Evolutionary conservation across 805 yeast species (phyloP).

Genomic region (Saccharomyces kudriavzevii): DNA sequence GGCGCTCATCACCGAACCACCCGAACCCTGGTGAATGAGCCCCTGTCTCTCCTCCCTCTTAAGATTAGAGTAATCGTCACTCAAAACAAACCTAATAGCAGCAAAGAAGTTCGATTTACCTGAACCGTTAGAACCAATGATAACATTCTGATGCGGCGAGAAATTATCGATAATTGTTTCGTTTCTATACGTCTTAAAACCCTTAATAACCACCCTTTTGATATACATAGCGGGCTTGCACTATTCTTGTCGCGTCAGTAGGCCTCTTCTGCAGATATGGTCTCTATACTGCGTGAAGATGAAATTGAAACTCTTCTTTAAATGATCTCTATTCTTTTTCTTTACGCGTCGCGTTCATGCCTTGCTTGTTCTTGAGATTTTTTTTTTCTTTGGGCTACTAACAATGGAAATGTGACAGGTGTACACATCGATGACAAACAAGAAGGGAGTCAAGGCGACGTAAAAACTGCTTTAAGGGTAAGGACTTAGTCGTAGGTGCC

Average conservation of each 20-base stretch:
- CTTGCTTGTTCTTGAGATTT: neutral
- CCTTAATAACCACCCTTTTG: conserved; percentile 65
- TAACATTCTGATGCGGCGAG: conserved; percentile 77
- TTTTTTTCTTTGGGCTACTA: neutral
- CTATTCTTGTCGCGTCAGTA: neutral
- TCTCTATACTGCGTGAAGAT: neutral
- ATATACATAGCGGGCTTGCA: conserved; percentile 30
- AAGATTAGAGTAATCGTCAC: conserved; percentile 83
- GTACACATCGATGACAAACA: neutral
- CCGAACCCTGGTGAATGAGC: conserved; percentile 82
- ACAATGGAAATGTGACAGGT: neutral
- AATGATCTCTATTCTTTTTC: neutral
- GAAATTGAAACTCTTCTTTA: neutral
- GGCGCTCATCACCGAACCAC: conserved; percentile 84
- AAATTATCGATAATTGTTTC: conserved; percentile 68
- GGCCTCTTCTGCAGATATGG: neutral
- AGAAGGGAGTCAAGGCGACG: neutral
- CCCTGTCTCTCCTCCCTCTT: conserved; percentile 79
- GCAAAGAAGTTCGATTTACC: conserved; percentile 95
- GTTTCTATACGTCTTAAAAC: conserved; percentile 87
- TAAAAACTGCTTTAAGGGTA: neutral
- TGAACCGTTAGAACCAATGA: conserved; percentile 90
- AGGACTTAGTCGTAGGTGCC: neutral
- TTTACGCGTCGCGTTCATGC: neutral
- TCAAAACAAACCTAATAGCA: conserved; percentile 84